A percentile compares a stretch with the other conserved stretches of the same genome.
Evolutionary conservation across 352 stramenopile species (phyloP).

Genomic region (Pythium insidiosum): DNA sequence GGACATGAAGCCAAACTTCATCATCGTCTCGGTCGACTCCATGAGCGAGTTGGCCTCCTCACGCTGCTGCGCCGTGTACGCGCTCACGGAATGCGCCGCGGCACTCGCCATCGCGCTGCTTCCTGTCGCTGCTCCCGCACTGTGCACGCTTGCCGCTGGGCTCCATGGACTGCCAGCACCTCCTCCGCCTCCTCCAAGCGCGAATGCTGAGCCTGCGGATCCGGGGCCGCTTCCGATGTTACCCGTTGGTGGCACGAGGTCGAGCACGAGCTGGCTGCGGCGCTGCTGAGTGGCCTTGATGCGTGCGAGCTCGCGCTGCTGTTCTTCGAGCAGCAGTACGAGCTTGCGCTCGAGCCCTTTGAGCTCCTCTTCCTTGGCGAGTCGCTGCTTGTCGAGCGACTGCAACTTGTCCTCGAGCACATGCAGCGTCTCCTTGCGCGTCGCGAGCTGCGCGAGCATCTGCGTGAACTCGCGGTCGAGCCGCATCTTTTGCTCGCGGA

Average conservation of each 20-base stretch:
- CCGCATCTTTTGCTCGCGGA: constrained; percentile 92
- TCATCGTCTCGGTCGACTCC: constrained; percentile 95
- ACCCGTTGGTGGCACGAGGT: constrained; percentile 19
- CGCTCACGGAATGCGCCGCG: constrained; percentile 14
- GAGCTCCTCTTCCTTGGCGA: constrained; percentile 92
- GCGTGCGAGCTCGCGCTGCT: constrained; percentile 88
- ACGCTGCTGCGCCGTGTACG: constrained; percentile 75
- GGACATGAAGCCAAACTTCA: constrained; percentile 98
- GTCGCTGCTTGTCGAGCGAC: constrained; percentile 74
- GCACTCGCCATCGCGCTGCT: constrained; percentile 11
- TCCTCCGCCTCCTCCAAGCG: not conserved
- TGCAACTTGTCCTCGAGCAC: constrained; percentile 84
- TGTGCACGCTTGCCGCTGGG: not conserved
- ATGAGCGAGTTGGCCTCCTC: constrained; percentile 89
- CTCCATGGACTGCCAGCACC: constrained; percentile 19
- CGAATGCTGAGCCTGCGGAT: constrained; percentile 1
- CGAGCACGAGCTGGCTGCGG: constrained; percentile 37
- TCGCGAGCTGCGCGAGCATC: constrained; percentile 91
- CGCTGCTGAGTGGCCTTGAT: constrained; percentile 51
- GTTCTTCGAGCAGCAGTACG: constrained; percentile 91
- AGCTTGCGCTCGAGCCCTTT: constrained; percentile 91
- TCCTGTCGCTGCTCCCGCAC: not conserved
- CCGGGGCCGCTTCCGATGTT: not conserved
- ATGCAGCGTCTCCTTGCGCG: constrained; percentile 85
- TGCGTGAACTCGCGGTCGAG: constrained; percentile 92